Evolutionary conservation across 1,139 yeast species (phyloP).

Genomic region (Pneumocystis oryctolagi): DNA sequence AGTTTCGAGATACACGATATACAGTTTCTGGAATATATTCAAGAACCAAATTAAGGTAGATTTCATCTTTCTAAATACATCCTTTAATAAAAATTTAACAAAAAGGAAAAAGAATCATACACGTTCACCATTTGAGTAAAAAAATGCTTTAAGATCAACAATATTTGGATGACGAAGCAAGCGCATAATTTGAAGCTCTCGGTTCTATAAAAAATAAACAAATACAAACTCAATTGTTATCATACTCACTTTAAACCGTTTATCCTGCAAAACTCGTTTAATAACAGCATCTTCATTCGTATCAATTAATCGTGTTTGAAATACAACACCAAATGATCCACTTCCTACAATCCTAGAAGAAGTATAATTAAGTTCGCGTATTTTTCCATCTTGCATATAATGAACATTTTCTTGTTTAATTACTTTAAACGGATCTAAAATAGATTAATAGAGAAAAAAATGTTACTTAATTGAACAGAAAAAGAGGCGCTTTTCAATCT

Average conservation of each 20-base stretch:
- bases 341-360: slow-evolving; percentile 84
- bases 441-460: background rate
- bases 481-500: background rate
- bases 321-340: slow-evolving; percentile 94
- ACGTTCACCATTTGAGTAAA: slow-evolving; percentile 56
- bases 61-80: slow-evolving; percentile 36
- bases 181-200: slow-evolving; percentile 94
- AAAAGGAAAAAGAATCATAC: slow-evolving; percentile 16
- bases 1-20: slow-evolving; percentile 79
- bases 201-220: slow-evolving; percentile 30
- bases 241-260: slow-evolving; percentile 48
- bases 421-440: slow-evolving; percentile 29
- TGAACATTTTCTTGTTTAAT: slow-evolving; percentile 50
- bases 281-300: slow-evolving; percentile 74
- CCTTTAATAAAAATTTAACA: background rate
- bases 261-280: slow-evolving; percentile 87
- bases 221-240: background rate
- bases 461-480: background rate
- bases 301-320: slow-evolving; percentile 51
- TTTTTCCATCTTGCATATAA: slow-evolving; percentile 58
- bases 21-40: slow-evolving; percentile 92
- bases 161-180: slow-evolving; percentile 72
- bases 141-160: slow-evolving; percentile 75
- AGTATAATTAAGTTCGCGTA: slow-evolving; percentile 47
- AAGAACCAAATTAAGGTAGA: slow-evolving; percentile 71